A percentile compares a stretch with the other conserved stretches of the same genome.
Evolutionary conservation across 768 basidiomycete genomes (phyloP).

Genomic region (Suillus variegatus): DNA sequence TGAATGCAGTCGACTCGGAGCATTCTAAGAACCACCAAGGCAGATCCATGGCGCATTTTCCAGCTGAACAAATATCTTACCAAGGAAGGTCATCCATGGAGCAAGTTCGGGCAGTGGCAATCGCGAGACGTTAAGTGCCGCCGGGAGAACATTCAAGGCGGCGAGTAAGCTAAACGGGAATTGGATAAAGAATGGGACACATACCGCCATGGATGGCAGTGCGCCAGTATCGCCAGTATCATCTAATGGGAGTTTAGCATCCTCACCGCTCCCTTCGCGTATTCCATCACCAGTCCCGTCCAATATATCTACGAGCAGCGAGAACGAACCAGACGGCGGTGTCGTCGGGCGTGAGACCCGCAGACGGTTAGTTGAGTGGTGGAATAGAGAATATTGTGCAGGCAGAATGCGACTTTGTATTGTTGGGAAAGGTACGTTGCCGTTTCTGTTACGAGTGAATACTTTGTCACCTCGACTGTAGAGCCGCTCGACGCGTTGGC

Average conservation of each 20-base stretch:
- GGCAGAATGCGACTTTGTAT: slow-evolving; percentile 80
- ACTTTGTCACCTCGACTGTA: slow-evolving; percentile 28
- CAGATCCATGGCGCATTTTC: slow-evolving; percentile 91
- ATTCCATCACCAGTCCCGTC: slow-evolving; percentile 63
- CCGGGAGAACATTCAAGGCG: slow-evolving; percentile 56
- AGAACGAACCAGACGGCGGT: slow-evolving; percentile 74
- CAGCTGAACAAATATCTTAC: slow-evolving; percentile 90
- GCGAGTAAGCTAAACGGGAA: slow-evolving; percentile 42
- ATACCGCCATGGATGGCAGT: background rate
- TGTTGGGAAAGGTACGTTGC: slow-evolving; percentile 67
- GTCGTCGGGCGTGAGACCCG: slow-evolving; percentile 77
- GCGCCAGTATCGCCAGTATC: slow-evolving; percentile 2
- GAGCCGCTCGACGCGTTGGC: slow-evolving; percentile 78
- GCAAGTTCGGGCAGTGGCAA: slow-evolving; percentile 94
- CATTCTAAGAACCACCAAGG: slow-evolving; percentile 96
- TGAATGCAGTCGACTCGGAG: slow-evolving; percentile 96
- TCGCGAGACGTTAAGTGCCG: slow-evolving; percentile 66
- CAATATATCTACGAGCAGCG: slow-evolving; percentile 50
- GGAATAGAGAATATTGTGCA: slow-evolving; percentile 79
- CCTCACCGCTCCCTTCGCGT: slow-evolving; percentile 55
- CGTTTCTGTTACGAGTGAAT: background rate
- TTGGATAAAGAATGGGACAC: slow-evolving; percentile 32
- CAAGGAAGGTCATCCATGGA: slow-evolving; percentile 79
- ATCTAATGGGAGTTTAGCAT: slow-evolving; percentile 23
- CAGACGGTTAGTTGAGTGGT: slow-evolving; percentile 82